Base-by-base conservation (phyloP, 2,329 filamentous ascomycete species). In the Diaporthe batatas region DNA sequence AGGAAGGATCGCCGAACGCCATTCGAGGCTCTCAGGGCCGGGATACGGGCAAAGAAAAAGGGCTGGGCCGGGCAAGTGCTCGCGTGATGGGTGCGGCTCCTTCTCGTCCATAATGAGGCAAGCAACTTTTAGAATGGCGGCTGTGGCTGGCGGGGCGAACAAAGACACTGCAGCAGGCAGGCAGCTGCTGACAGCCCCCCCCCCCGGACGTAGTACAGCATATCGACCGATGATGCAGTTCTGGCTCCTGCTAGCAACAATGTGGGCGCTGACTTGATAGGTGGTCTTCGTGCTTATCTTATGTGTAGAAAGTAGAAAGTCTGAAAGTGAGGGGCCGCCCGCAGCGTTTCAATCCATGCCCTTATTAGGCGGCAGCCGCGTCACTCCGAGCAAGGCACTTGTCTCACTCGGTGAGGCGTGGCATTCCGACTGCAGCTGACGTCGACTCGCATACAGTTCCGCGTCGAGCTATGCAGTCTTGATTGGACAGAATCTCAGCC, bases 21-120 rank as follows among this genome's bases (percentile, higher is more conserved):
- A 42, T 25, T 25, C n/a, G 21, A 29, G 39, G 32, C 55, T 23
- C n/a, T 14, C 11, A 59, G 12, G 21, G 23, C 39, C 34, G 39
- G 34, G 54, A 39, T 23, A 58, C 36, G 12, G 18, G 54, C 54
- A 23, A n/a, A 58, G 32, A 39, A 58, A 36, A 1, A n/a, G 32
- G 54, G 54, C 54, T 36, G 32, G 36, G 34, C 25, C n/a, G 55
- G 55, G 36, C 12, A 59, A n/a, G 55, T 23, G 34, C 55, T 42
- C 55, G 55, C 34, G 55, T 59, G 55, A 42, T 18, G 34, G 14
- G 34, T 39, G 55, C 55, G 55, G 55, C 55, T 59, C 55, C 39
- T 25, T 18, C n/a, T 23, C 16, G 55, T 59, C 34, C 36, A 59
- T 11, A 18, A 42, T 16, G 55, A 42, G 55, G 6, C 55, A 59